Conservation (phyloP, 2,329 filamentous ascomycete genomes). For the Trichophyton mentagrophytes region DNA sequence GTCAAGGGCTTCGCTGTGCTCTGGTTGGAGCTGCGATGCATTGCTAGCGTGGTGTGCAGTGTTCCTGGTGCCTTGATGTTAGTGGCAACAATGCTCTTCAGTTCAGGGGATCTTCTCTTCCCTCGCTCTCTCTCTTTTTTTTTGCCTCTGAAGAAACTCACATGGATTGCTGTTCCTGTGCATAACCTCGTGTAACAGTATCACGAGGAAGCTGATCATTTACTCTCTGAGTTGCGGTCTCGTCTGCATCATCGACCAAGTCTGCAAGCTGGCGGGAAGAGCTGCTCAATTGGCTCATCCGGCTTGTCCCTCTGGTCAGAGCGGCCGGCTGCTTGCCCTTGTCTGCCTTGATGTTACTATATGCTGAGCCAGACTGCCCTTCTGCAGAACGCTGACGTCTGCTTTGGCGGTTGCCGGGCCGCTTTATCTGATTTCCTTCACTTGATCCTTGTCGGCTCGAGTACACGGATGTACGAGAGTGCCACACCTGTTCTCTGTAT, state of each 20-base stretch:
- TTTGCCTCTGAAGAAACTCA: conserved; percentile 7
- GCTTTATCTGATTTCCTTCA: conserved; percentile 26
- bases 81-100: not conserved
- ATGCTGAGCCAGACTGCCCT: not conserved
- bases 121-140: not conserved
- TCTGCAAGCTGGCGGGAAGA: conserved; percentile 49
- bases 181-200: conserved; percentile 45
- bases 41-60: not conserved
- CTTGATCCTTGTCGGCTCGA: conserved; percentile 39
- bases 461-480: conserved; percentile 42
- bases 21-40: not conserved
- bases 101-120: not conserved
- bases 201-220: conserved; percentile 39
- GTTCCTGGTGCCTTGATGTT: not conserved
- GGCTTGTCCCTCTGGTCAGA: conserved; percentile 15
- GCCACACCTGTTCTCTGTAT: conserved; percentile 43
- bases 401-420: conserved; percentile 5
- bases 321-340: not conserved
- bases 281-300: conserved; percentile 36
- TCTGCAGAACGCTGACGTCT: not conserved
- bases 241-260: conserved; percentile 53
- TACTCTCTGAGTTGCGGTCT: conserved; percentile 50
- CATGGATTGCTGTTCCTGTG: conserved; percentile 37
- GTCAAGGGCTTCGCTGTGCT: not conserved
- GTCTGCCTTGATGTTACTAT: not conserved